Evolutionary conservation across 768 basidiomycete species (phyloP), one percentile per base, ranked within the genome.

Genomic region (Rhizopogon sp.): DNA sequence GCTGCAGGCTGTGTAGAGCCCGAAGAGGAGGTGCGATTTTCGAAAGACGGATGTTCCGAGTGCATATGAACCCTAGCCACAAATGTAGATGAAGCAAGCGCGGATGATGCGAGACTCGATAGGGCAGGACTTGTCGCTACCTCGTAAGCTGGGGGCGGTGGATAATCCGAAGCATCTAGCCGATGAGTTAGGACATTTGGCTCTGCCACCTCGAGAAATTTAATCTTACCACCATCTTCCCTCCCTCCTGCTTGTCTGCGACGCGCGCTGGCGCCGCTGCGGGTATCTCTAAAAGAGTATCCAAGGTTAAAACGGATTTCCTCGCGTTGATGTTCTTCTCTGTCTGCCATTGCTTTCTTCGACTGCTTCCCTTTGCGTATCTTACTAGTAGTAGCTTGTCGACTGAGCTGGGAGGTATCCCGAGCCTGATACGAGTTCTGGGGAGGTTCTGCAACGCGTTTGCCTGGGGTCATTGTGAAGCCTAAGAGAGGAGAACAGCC

Each of bases 141-240:
- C 68, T 90, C 88, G 57, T 83, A 82, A 60, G 89, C 88, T 11
- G 87, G 81, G 28, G 89, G 88, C 11, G 89, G 89, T 6, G 85
- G 86, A 63, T 86, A 87, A 64, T 88, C 79, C 28, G 83, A 54
- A 35, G 52, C 66, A 11, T 25, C 28, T 20, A 35, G 25, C 33
- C 80, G 45, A 75, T 70, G 29, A 58, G 44, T 29, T 56, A 40
- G 59, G 63, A 62, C 64, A 35, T 39, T 47, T 20, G 59, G 53
- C 43, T 35, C 51, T 22, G 29, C 10, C 17, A 41, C 35, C n/a
- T 17, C 43, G 29, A 22, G 53, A 41, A 9, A n/a, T 43, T 45
- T 37, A 49, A 37, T 53, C 57, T 50, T 39, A 73, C 73, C 70
- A 56, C 64, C 56, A 54, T 69, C 73, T 43, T 70, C 62, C 17